phyloP scores from a whole-genome alignment of 495 filamentous ascomycete genomes.

The Penicillium psychrofluorescens region DNA sequence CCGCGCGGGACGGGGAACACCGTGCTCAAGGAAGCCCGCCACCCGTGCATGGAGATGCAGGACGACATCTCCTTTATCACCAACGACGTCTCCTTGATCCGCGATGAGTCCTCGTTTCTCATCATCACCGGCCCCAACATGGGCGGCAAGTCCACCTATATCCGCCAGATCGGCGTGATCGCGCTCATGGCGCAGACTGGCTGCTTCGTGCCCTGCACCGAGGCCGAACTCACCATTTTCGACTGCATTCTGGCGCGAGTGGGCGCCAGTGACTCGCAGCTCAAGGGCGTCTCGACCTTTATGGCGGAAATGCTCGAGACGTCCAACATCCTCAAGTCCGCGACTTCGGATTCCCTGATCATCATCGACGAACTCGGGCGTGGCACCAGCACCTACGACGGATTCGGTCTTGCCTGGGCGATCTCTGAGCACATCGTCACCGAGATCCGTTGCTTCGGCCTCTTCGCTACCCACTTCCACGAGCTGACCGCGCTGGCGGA shows the following conservation, averaged over 20 bases:
- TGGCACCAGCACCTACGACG: conserved; percentile 97
- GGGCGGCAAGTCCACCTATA: conserved; percentile 98
- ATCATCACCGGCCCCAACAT: conserved; percentile 99
- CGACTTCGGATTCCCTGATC: conserved; percentile 87
- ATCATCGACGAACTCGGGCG: conserved; percentile 99
- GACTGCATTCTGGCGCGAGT: conserved; percentile 97
- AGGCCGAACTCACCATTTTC: conserved; percentile 91
- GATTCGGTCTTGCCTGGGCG: conserved; percentile 96
- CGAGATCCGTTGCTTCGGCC: conserved; percentile 84
- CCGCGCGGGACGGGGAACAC: conserved; percentile 85
- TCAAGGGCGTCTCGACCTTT: conserved; percentile 98
- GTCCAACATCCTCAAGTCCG: conserved; percentile 95
- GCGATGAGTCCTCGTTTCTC: conserved; percentile 79
- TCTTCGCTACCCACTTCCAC: conserved; percentile 98
- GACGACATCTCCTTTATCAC: conserved; percentile 98
- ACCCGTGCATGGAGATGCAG: conserved; percentile 99
- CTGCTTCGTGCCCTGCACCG: conserved; percentile 89
- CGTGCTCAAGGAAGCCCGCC: conserved; percentile 83
- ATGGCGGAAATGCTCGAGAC: conserved; percentile 99
- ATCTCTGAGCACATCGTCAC: conserved; percentile 97
- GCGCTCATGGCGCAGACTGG: conserved; percentile 96
- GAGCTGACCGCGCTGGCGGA: conserved; percentile 89
- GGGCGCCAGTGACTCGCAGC: conserved; percentile 88
- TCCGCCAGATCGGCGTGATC: conserved; percentile 94
- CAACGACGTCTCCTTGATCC: conserved; percentile 83